phyloP scores from a whole-genome alignment of 371 early-diverging fungal species.

The Mortierella sp. region DNA sequence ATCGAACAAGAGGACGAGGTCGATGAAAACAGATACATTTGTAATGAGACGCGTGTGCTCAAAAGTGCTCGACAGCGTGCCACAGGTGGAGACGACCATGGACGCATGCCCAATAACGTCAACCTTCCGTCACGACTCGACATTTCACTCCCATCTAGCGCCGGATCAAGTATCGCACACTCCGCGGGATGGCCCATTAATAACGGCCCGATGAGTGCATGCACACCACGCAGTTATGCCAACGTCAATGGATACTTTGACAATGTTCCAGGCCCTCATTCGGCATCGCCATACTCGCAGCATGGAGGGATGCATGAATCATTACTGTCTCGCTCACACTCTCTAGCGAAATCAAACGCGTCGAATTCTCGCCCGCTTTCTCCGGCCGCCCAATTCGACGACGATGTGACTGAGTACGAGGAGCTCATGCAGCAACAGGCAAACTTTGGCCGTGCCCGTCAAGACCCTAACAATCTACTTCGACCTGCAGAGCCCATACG shows the following conservation, averaged over 20 bases:
- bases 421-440: conserved; percentile 45
- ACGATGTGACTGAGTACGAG: conserved; percentile 32
- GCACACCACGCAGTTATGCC: conserved; percentile 16
- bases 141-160: conserved; percentile 41
- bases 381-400: conserved; percentile 14
- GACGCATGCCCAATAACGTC: conserved; percentile 10
- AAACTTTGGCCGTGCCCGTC: conserved; percentile 28
- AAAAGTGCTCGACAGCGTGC: conserved; percentile 46
- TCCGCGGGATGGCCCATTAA: conserved; percentile 9
- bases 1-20: conserved; percentile 49
- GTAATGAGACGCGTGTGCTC: conserved; percentile 41
- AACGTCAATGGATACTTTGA: conserved; percentile 37
- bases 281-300: conserved; percentile 37
- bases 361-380: conserved; percentile 27
- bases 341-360: conserved; percentile 14
- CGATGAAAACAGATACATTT: conserved; percentile 51
- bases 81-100: conserved; percentile 4
- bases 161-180: conserved; percentile 24
- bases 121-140: conserved; percentile 29
- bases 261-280: conserved; percentile 8
- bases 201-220: conserved; percentile 12
- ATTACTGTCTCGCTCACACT: conserved; percentile 31
- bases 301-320: conserved; percentile 9
- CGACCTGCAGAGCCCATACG: conserved; percentile 22
- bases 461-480: conserved; percentile 18